A percentile compares a stretch with the other conserved stretches of the same genome.
phyloP scores from a whole-genome alignment of 805 yeast genomes.

The Pichia eremophila region DNA sequence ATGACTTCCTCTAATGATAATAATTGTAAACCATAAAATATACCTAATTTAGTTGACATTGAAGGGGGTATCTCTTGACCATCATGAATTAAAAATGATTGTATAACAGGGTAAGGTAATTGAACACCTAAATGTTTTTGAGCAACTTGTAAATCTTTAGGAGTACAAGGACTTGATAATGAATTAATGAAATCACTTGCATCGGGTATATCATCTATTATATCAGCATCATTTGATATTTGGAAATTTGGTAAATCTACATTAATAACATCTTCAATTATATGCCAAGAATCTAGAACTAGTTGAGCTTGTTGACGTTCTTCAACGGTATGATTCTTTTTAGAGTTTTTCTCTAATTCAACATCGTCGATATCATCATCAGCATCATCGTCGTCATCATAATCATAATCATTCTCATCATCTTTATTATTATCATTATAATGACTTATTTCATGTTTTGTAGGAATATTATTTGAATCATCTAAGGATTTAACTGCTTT shows the following conservation, averaged over 20 bases:
- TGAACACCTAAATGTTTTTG: slow-evolving; percentile 65
- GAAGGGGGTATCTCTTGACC: slow-evolving; percentile 74
- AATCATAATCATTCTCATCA: slow-evolving; percentile 18
- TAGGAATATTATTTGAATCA: slow-evolving; percentile 18
- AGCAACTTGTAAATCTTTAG: slow-evolving; percentile 62
- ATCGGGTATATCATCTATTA: slow-evolving; percentile 65
- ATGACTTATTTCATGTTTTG: too few species aligned
- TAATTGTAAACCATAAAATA: slow-evolving; percentile 68
- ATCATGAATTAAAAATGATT: slow-evolving; percentile 67
- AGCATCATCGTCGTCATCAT: not conserved
- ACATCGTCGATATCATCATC: not conserved
- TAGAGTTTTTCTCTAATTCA: not conserved
- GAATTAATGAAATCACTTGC: slow-evolving; percentile 41
- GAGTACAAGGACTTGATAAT: slow-evolving; percentile 49
- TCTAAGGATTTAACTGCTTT: slow-evolving; percentile 4
- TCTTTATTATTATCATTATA: not conserved
- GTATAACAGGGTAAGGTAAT: slow-evolving; percentile 69
- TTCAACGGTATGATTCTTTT: not conserved
- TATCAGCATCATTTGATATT: not conserved
- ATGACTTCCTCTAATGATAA: slow-evolving; percentile 71
- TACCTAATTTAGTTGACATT: slow-evolving; percentile 55
- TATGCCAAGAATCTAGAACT: slow-evolving; percentile 23
- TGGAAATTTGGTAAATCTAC: not conserved
- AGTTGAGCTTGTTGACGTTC: slow-evolving; percentile 9
- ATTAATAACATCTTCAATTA: slow-evolving; percentile 67